Evolutionary conservation across 352 stramenopile genomes (phyloP).

Genomic region (Achlya hypogyna): DNA sequence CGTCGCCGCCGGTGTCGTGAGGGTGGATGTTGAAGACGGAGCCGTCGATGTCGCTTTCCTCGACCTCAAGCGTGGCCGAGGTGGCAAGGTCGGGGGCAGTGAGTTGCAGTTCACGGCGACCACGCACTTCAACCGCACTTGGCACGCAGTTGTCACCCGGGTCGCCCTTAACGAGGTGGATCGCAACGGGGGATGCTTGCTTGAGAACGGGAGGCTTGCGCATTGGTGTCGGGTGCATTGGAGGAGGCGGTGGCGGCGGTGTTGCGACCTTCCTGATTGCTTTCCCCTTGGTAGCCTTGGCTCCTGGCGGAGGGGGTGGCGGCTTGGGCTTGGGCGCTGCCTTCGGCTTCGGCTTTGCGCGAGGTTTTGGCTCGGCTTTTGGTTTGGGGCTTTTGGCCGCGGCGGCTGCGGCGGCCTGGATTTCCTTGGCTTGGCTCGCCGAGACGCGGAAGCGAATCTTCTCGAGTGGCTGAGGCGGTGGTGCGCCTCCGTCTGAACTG

Average conservation of each 20-base stretch:
- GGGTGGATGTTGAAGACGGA: slow-evolving; percentile 1
- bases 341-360: not conserved
- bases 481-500: not conserved
- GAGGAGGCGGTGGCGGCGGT: not conserved
- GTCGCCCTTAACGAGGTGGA: slow-evolving; percentile 9
- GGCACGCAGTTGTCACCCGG: not conserved
- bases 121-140: not conserved
- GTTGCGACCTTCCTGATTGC: not conserved
- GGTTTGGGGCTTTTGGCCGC: not conserved
- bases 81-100: not conserved
- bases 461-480: not conserved
- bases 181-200: not conserved
- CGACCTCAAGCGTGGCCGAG: not conserved
- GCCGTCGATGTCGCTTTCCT: not conserved
- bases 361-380: not conserved
- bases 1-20: slow-evolving; percentile 27
- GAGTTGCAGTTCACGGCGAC: not conserved
- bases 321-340: not conserved
- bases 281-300: not conserved
- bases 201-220: not conserved
- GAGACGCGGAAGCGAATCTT: not conserved
- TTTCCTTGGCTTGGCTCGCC: not conserved
- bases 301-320: too few species aligned
- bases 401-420: not conserved
- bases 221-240: not conserved